Percentiles rank a stretch among this genome's conserved stretches.
phyloP scores from a whole-genome alignment of 257 asterid genomes.

The Craterostigma plantagineum region DNA sequence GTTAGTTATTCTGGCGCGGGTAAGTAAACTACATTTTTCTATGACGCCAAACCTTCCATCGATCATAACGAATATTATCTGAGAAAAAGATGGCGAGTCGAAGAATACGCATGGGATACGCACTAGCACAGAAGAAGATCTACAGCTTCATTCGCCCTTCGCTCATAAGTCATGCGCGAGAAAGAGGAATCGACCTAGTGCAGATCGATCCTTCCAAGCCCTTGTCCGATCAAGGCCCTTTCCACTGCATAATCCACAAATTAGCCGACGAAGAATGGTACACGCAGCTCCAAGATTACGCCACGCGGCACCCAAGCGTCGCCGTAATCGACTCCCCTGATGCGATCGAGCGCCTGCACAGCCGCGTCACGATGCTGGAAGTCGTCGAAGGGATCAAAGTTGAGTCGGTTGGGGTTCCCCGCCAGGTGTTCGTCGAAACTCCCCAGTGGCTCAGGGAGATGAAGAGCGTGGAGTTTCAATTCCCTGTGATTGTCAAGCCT shows the following conservation, averaged over 20 bases:
- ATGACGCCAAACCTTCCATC: too few species aligned
- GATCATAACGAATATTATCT: constrained; percentile 6
- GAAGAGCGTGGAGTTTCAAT: constrained; percentile 11
- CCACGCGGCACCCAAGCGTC: constrained; percentile 21
- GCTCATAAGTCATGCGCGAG: constrained; percentile 26
- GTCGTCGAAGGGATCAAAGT: constrained; percentile 22
- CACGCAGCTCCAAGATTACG: constrained; percentile 21
- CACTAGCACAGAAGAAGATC: constrained; percentile 47
- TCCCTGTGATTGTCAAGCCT: constrained; percentile 67
- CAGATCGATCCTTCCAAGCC: constrained; percentile 29
- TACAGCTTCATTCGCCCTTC: constrained; percentile 43
- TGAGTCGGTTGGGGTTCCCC: constrained; percentile 26
- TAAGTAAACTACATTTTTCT: too few species aligned
- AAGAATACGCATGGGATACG: constrained; percentile 42
- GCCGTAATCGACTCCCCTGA: constrained; percentile 40
- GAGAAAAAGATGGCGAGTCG: constrained; percentile 7
- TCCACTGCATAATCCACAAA: constrained; percentile 62
- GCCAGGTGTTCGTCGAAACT: constrained; percentile 37
- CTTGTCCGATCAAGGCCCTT: constrained; percentile 39
- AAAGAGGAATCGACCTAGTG: constrained; percentile 39
- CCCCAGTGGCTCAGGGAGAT: constrained; percentile 9
- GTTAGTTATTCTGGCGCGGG: too few species aligned
- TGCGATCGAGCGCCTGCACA: constrained; percentile 42
- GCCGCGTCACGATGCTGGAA: constrained; percentile 55
- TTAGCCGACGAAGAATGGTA: constrained; percentile 32